These are phyloP conservation scores for Beta lomatogona DNA, from an alignment of 179 eudicot species.

Conservation along the genomic window DNA sequence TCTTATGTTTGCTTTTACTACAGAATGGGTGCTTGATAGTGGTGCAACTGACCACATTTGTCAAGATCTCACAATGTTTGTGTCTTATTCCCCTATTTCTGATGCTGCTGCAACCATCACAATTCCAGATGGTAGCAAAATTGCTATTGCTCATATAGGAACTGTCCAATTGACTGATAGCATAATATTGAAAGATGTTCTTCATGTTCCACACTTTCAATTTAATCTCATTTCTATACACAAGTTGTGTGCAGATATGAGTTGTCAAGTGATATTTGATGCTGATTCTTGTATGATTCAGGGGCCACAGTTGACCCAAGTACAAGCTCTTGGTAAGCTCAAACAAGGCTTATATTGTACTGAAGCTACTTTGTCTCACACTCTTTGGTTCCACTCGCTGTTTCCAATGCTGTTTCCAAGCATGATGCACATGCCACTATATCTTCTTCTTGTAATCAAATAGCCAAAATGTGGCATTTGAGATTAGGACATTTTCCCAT, in stretches of 20 bases:
- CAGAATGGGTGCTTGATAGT: neutral
- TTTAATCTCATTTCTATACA: neutral
- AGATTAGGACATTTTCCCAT: neutral
- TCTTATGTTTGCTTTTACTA: neutral
- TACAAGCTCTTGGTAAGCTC: neutral
- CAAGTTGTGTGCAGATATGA: neutral
- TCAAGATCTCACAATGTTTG: neutral
- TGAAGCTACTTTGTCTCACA: too few relatives aligned
- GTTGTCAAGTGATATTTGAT: neutral
- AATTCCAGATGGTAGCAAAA: neutral
- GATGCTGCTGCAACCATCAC: neutral
- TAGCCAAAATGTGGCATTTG: too few relatives aligned
- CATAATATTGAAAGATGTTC: neutral
- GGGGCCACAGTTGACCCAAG: neutral
- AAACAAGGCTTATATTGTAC: neutral
- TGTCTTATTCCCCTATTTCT: neutral
- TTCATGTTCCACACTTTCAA: neutral
- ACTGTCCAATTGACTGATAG: neutral
- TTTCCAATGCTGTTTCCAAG: neutral
- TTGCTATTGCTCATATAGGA: neutral
- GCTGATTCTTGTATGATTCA: neutral
- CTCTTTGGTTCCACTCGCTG: rapidly evolving
- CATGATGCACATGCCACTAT: neutral
- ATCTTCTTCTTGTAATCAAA: too few relatives aligned
- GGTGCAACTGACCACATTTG: neutral